Conservation (phyloP, 257 asterid genomes). For the Thymus quinquecostatus region DNA sequence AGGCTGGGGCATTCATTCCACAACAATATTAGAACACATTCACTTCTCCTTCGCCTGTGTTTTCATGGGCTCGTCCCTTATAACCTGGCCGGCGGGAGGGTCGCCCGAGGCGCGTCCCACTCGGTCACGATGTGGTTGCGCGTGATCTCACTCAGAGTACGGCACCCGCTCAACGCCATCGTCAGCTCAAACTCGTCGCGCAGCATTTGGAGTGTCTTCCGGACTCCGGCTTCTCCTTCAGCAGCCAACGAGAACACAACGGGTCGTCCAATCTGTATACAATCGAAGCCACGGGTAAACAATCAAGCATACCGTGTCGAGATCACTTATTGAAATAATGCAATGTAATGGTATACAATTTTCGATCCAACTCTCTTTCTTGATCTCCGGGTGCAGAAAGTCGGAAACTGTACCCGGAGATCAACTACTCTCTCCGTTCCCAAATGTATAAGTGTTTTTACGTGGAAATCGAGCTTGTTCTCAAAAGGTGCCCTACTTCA, state of each 20-base stretch:
- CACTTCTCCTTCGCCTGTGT: not conserved
- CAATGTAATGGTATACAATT: not conserved
- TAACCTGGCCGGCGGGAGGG: constrained; percentile 62
- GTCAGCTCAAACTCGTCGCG: constrained; percentile 90
- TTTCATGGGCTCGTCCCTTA: constrained; percentile 35
- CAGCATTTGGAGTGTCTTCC: constrained; percentile 87
- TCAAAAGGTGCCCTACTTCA: no score
- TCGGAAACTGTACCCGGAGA: no score
- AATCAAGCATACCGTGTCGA: not conserved
- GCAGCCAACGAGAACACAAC: constrained; percentile 90
- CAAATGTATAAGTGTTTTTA: no score
- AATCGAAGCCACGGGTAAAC: not conserved
- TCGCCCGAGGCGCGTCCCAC: constrained; percentile 68
- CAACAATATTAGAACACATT: constrained; percentile 8
- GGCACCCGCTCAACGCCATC: constrained; percentile 93
- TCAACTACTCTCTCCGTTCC: no score
- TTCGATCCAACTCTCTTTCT: not conserved
- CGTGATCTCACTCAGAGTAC: constrained; percentile 75
- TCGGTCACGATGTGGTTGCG: constrained; percentile 76
- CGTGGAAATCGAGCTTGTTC: no score
- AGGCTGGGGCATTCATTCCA: constrained; percentile 26
- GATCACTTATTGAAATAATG: no score
- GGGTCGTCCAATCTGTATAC: constrained; percentile 77
- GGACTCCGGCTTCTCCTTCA: constrained; percentile 89
- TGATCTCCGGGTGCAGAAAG: not conserved